Evolutionary conservation across 176 grass and related monocot species (phyloP).

Genomic region (Musa troglodytarum): DNA sequence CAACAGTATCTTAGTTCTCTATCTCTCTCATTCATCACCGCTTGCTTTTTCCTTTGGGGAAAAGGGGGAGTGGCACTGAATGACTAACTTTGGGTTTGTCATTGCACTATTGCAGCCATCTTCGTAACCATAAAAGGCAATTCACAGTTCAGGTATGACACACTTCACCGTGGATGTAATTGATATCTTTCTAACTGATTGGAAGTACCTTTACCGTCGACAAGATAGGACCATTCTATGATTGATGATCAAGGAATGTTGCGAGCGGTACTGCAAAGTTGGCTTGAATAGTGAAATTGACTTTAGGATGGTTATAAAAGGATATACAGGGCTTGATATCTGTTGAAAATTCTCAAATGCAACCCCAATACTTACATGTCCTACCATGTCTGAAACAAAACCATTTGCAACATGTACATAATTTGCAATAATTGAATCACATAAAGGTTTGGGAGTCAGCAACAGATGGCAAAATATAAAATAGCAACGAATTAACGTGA

Average conservation of each 20-base stretch:
- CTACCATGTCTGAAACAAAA: neutral
- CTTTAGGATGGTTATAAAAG: neutral
- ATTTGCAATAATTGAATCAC: neutral
- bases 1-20: neutral
- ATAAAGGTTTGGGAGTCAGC: too few relatives aligned
- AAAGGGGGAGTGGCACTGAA: neutral
- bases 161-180: conserved; percentile 3
- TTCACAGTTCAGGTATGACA: conserved; percentile 45
- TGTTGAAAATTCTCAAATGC: neutral
- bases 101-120: conserved; percentile 36
- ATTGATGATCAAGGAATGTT: neutral
- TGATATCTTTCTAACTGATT: conserved; percentile 11
- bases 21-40: neutral
- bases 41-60: conserved; percentile 4
- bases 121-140: conserved; percentile 59
- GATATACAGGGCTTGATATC: neutral
- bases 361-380: neutral
- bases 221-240: neutral
- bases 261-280: neutral
- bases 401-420: neutral
- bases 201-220: neutral
- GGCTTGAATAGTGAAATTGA: neutral
- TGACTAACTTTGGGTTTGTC: neutral
- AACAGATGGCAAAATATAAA: too few relatives aligned
- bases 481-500: too few relatives aligned